A percentile compares a stretch with the other conserved stretches of the same genome.
Evolutionary conservation across 331 rosid genomes (phyloP).

Genomic region (Saraca asoca): DNA sequence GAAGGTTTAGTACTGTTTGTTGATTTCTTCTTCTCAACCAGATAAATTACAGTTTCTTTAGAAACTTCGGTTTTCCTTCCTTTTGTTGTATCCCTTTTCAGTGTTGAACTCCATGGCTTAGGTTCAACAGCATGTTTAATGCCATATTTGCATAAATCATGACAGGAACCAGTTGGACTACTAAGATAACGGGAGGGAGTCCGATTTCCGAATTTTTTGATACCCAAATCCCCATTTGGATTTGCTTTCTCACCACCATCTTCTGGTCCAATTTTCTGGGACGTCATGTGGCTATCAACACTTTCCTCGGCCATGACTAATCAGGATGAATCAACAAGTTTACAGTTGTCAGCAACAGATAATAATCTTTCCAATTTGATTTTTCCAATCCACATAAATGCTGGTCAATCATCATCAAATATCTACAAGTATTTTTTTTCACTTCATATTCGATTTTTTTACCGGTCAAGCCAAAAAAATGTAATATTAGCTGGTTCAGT

Average conservation of each 20-base stretch:
- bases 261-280: slow-evolving; percentile 36
- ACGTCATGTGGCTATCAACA: slow-evolving; percentile 38
- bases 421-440: background rate
- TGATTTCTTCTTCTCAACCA: slow-evolving; percentile 39
- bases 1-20: slow-evolving; percentile 34
- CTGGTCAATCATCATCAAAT: slow-evolving; percentile 23
- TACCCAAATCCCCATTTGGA: slow-evolving; percentile 25
- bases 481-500: no score
- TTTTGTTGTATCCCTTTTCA: slow-evolving; percentile 30
- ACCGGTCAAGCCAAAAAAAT: background rate
- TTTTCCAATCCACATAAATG: slow-evolving; percentile 15
- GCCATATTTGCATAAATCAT: slow-evolving; percentile 83
- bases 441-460: background rate
- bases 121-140: slow-evolving; percentile 41
- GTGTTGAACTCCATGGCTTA: slow-evolving; percentile 44
- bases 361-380: slow-evolving; percentile 1
- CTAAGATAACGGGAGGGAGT: slow-evolving; percentile 72
- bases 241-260: slow-evolving; percentile 30
- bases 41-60: slow-evolving; percentile 32
- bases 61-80: slow-evolving; percentile 33
- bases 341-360: slow-evolving; percentile 45
- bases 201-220: slow-evolving; percentile 31
- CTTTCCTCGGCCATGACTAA: slow-evolving; percentile 47
- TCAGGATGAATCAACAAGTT: slow-evolving; percentile 34
- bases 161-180: slow-evolving; percentile 61